phyloP scores from a whole-genome alignment of 306 rosid genomes.

The Oemleria cerasiformis region DNA sequence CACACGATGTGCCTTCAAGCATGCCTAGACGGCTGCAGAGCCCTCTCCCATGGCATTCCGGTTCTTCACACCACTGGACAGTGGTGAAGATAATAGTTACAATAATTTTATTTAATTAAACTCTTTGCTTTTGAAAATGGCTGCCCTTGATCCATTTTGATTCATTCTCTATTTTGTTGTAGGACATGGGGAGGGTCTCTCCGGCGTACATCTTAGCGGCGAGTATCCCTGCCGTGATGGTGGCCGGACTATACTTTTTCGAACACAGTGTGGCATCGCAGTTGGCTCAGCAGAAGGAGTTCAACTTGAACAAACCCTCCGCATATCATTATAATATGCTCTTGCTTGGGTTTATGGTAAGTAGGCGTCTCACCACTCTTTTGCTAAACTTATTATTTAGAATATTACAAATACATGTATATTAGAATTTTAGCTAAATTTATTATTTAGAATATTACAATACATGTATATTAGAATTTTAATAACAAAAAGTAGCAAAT shows the following conservation, averaged over 20 bases:
- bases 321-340: conserved; percentile 83
- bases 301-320: conserved; percentile 80
- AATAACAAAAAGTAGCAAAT: too few species aligned
- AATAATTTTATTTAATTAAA: too few species aligned
- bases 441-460: too few species aligned
- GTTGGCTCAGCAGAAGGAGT: conserved; percentile 84
- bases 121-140: neutral
- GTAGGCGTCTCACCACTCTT: too few species aligned
- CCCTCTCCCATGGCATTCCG: conserved; percentile 81
- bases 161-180: conserved; percentile 22
- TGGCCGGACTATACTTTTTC: conserved; percentile 85
- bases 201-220: conserved; percentile 61
- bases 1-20: conserved; percentile 60
- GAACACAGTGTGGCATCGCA: conserved; percentile 90
- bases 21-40: conserved; percentile 72
- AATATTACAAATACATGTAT: neutral
- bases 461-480: too few species aligned
- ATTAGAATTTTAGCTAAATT: too few species aligned
- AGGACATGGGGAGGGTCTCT: conserved; percentile 85
- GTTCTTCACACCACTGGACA: conserved; percentile 75
- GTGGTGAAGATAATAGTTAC: conserved; percentile 72
- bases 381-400: too few species aligned
- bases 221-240: conserved; percentile 76
- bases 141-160: neutral
- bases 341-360: conserved; percentile 67